Base-by-base conservation (phyloP, 805 yeast species). In the Saturnispora ahearnii region DNA sequence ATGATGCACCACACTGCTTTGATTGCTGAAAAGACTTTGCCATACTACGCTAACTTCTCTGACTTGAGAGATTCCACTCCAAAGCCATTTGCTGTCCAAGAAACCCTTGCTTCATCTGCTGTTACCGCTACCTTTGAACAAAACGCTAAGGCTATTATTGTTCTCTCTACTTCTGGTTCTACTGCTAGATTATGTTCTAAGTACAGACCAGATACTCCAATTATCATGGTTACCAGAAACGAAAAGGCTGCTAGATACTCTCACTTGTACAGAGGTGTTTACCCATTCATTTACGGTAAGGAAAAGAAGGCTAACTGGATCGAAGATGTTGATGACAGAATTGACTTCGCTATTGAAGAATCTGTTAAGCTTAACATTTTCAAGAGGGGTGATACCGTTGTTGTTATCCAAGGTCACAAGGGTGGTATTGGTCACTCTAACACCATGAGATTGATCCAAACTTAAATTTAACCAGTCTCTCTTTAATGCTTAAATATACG, bases 401-500 rank as follows among this genome's bases (percentile, higher is more conserved):
- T 93, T 59, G 87, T 96, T 67, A 85, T 93, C 71, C 99, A 93
- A 79, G 99, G 99, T 71, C 93, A 96, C 91, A 87, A 95, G 67
- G 86, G 91, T 71, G 98, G 98, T 75, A 78, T 88, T 59, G 99
- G 99, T 68, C 96, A 93, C 84, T 87, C 99, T 67, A 93, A 93
- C 86, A 93, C 99, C 57, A 79, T 93, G 72, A 91, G 98, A 79
- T 81, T 91, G 44, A 49, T 54, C 46, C 42, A 46, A 46, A 48
- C 55, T 34, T 54, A 47, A 48, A 24, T 40, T n/a, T n/a, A 31
- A 9, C 10, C 10, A 36, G 15, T 18, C 40, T 36, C 40, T 36
- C 29, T 34, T 34, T 36, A 36, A 36, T 11, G 40, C 40, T 36
- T 36, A 36, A 36, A 36, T 36, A 36, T 36, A 36, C 40, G 40